These are phyloP conservation scores for Trichoderma koningii DNA, from an alignment of 2,329 filamentous ascomycete genomes.

Conservation along the genomic window DNA sequence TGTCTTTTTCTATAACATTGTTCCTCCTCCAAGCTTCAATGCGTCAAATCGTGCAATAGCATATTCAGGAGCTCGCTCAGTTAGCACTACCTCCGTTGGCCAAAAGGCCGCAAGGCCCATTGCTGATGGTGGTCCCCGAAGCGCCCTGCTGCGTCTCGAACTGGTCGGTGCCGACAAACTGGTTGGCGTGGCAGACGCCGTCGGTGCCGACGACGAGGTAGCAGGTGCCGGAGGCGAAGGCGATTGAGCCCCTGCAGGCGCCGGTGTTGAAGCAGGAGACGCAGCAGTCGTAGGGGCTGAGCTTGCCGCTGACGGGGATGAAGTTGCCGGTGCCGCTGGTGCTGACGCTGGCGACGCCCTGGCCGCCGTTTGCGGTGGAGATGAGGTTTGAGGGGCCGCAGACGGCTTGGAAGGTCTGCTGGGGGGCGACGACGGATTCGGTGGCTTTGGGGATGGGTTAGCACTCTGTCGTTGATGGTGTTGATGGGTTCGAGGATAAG, in stretches of 20 bases:
- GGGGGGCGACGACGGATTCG: conserved; percentile 2
- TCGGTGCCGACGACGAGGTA: neutral
- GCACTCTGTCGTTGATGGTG: neutral
- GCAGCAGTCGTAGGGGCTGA: conserved; percentile 11
- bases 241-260: conserved; percentile 1
- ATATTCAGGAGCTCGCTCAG: neutral
- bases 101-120: conserved; percentile 16
- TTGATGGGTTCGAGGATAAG: too few relatives aligned
- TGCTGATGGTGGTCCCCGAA: neutral
- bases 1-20: neutral
- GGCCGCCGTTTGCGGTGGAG: conserved; percentile 3
- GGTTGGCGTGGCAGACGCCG: conserved; percentile 14
- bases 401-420: conserved; percentile 11
- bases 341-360: neutral
- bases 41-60: too few relatives aligned
- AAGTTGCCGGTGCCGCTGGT: neutral
- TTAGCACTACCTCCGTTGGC: neutral
- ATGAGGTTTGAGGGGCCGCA: conserved; percentile 17
- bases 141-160: neutral
- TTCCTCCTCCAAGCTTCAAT: neutral
- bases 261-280: neutral
- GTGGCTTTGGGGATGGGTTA: neutral
- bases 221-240: conserved; percentile 33
- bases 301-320: neutral
- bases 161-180: neutral